Base-by-base conservation (phyloP, 202 grass and related monocot species). In the Musa balbisiana region DNA sequence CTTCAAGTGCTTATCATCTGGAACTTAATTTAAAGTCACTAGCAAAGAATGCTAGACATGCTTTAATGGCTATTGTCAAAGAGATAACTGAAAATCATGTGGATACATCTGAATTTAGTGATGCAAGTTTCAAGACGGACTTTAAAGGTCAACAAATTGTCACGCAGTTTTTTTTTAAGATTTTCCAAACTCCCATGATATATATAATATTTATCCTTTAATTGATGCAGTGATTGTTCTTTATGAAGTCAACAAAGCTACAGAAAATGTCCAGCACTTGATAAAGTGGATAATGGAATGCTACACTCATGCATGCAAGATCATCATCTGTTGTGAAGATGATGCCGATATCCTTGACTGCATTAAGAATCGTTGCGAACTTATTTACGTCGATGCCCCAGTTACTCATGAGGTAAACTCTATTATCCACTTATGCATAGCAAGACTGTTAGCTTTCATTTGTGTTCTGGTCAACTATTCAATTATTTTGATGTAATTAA, bases 251-350 rank as follows among this genome's bases (percentile, higher is more conserved):
- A 84, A 92, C 68, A 87, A 89, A 85, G 84, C 77, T 53, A 89
- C 58, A 22, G 80, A 92, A 83, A 83, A 80, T 79, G 86, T 84
- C 78, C 90, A 92, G 26, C 77, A 83, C 43, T 73, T 92, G 71
- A 85, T 92, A 76, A 92, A 92, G 80, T 92, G 84, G 86, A 89
- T 92, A 79, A 82, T 92, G 60, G 90, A 92, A 80, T 92, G 86
- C 13, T 92, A 83, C 55, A 84, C 81, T 76, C 84, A 89, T 76
- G 67, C 80, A 73, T 89, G 87, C 87, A 92, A 92, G 76, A 87
- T 92, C 76, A 64, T 92, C 66, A 84, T 89, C 67, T 89, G 86
- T 84, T 92, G 90, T 82, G 76, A 87, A 73, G 86, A 92, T 78
- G 90, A 84, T 8, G 55, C 82, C 49, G 71, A 71, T 92, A 82